Evolutionary conservation across 1,139 yeast species (phyloP).

Genomic region (Protomyces pachydermus): DNA sequence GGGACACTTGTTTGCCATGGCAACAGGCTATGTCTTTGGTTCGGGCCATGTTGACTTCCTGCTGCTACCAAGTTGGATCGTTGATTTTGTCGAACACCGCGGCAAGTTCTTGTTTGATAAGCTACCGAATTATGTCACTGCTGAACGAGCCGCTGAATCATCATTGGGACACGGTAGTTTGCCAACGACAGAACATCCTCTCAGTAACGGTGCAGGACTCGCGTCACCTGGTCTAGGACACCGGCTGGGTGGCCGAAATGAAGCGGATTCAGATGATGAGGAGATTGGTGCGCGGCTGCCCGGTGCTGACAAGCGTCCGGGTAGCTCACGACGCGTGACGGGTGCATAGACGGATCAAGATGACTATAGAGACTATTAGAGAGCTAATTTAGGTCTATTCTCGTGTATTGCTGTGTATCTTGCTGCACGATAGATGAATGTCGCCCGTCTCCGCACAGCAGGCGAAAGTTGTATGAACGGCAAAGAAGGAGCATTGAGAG

Average conservation of each 20-base stretch:
- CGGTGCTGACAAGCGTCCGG: not conserved
- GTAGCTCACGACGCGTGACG: not conserved
- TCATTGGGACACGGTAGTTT: not conserved
- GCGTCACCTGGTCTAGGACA: not conserved
- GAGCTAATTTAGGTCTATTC: no score
- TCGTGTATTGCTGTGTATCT: no score
- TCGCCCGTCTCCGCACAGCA: no score
- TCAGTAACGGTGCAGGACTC: not conserved
- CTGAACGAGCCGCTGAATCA: slow-evolving; percentile 5
- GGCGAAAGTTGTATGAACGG: no score
- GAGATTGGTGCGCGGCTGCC: not conserved
- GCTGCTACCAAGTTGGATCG: slow-evolving; percentile 8
- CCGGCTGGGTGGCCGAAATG: not conserved
- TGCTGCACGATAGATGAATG: no score
- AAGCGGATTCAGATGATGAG: not conserved
- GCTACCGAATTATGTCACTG: slow-evolving; percentile 15
- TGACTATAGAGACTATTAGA: no score
- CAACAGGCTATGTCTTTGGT: slow-evolving; percentile 5
- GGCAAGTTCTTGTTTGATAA: not conserved
- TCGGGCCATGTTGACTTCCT: slow-evolving; percentile 19
- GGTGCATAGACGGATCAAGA: not conserved
- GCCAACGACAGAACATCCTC: not conserved
- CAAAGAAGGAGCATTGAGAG: no score
- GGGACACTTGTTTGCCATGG: slow-evolving; percentile 5
- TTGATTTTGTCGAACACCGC: slow-evolving; percentile 8